Evolutionary conservation across 2,329 filamentous ascomycete genomes (phyloP), one percentile per base, ranked within the genome.

Genomic region (Stylonectria norvegica): DNA sequence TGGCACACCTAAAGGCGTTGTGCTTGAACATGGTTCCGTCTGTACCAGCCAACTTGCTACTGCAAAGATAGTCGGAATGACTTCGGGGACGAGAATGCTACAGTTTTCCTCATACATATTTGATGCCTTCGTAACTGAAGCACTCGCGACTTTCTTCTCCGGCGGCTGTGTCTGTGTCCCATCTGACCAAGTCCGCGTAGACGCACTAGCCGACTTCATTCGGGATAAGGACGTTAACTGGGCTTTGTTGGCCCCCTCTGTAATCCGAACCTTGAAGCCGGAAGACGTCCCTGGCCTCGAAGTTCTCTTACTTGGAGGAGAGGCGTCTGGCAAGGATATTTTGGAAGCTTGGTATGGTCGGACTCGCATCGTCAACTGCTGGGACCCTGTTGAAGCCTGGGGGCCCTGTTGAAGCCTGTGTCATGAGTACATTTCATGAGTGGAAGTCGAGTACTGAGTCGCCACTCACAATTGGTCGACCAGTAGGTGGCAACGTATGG

Each of bases 361-460:
- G n/a, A 23, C 41, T 3, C 44, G 41, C 5, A 25, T 47, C 6
- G n/a, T 44, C 34, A 47, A 41, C 12, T 40, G 41, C 7, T 47
- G 44, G 23, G 46, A n/a, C n/a, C n/a, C n/a, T n/a, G n/a, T n/a
- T n/a, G n/a, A n/a, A n/a, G n/a, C n/a, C n/a, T n/a, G n/a, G n/a
- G n/a, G n/a, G 46, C 1, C 46, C 46, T 11, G 44, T 40, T 16
- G 46, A 49, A 37, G 41, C 40, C 10, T 43, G 40, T 20, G 37
- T 29, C 16, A 38, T 30, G 27, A 40, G 38, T 34, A 43, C 42
- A 8, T 35, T 38, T 4, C 29, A 48, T 22, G 39, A 43, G n/a
- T 36, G 30, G 11, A 34, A 15, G 9, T 34, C 40, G 12, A 5
- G 14, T 4, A 18, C 19, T 12, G 36, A 45, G 16, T 38, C 35